phyloP scores from a whole-genome alignment of 2,329 filamentous ascomycete species.

The Fusarium beomiforme region DNA sequence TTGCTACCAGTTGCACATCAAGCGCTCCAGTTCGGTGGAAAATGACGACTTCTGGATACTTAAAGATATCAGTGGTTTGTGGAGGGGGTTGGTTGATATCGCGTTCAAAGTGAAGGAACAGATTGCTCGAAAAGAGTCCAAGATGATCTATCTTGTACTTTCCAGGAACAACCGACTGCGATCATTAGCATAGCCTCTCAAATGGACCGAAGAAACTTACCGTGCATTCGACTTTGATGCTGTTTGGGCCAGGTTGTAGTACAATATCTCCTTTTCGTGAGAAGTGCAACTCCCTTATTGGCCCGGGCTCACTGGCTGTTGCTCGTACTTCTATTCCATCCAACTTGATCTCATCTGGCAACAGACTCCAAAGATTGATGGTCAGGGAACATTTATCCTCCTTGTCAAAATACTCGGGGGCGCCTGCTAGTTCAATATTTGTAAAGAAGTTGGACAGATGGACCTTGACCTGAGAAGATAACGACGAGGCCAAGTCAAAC shows the following conservation, averaged over 20 bases:
- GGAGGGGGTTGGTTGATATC: slow-evolving; percentile 60
- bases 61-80: slow-evolving; percentile 62
- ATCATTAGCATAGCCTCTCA: slow-evolving; percentile 40
- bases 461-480: slow-evolving; percentile 70
- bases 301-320: slow-evolving; percentile 62
- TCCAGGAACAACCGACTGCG: slow-evolving; percentile 72
- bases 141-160: slow-evolving; percentile 80
- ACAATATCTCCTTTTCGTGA: slow-evolving; percentile 41
- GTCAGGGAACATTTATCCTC: slow-evolving; percentile 80
- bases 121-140: slow-evolving; percentile 69
- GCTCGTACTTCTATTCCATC: slow-evolving; percentile 73
- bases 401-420: slow-evolving; percentile 74
- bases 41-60: slow-evolving; percentile 71
- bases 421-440: slow-evolving; percentile 72
- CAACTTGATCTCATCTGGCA: slow-evolving; percentile 75
- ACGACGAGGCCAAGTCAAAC: slow-evolving; percentile 54
- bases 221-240: slow-evolving; percentile 49
- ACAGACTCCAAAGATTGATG: slow-evolving; percentile 74
- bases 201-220: slow-evolving; percentile 38
- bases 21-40: slow-evolving; percentile 78
- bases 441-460: slow-evolving; percentile 80
- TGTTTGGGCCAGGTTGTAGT: slow-evolving; percentile 61
- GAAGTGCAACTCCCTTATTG: slow-evolving; percentile 66
- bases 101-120: slow-evolving; percentile 73
- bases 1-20: slow-evolving; percentile 72